Conservation (phyloP, 257 asterid genomes). For the Plectranthus barbatus region DNA sequence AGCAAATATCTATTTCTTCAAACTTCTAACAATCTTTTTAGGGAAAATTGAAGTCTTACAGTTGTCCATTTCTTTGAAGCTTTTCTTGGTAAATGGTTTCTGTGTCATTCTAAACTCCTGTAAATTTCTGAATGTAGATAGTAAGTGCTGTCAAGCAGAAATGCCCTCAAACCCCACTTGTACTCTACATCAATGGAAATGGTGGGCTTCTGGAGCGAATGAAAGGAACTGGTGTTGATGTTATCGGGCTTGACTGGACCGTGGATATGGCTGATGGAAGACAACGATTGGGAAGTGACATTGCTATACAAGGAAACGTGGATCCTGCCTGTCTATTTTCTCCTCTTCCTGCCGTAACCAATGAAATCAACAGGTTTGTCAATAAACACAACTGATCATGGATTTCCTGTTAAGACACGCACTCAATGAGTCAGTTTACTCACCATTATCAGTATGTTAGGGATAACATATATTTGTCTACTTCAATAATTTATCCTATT, state of each 20-base stretch:
- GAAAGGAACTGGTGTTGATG: constrained; percentile 92
- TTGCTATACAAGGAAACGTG: constrained; percentile 81
- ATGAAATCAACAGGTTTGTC: constrained; percentile 64
- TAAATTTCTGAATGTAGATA: constrained; percentile 46
- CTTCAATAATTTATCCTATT: neutral
- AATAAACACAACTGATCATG: neutral
- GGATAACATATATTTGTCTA: neutral
- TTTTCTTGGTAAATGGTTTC: constrained; percentile 1
- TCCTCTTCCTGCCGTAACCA: constrained; percentile 69
- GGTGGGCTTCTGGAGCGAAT: constrained; percentile 91
- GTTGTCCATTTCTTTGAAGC: neutral
- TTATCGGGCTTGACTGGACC: constrained; percentile 96
- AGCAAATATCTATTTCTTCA: neutral
- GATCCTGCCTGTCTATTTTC: constrained; percentile 82
- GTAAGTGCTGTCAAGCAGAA: constrained; percentile 52
- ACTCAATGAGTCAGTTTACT: neutral
- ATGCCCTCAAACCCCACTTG: constrained; percentile 87
- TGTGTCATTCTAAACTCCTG: constrained; percentile 16
- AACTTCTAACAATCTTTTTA: neutral
- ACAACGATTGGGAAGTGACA: constrained; percentile 62
- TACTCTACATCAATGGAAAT: constrained; percentile 85
- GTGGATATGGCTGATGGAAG: constrained; percentile 93
- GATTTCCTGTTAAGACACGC: neutral
- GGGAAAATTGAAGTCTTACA: neutral
- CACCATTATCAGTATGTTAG: neutral